Base-by-base conservation (phyloP, 345 rosid genomes). In the Gossypium sturtianum region DNA sequence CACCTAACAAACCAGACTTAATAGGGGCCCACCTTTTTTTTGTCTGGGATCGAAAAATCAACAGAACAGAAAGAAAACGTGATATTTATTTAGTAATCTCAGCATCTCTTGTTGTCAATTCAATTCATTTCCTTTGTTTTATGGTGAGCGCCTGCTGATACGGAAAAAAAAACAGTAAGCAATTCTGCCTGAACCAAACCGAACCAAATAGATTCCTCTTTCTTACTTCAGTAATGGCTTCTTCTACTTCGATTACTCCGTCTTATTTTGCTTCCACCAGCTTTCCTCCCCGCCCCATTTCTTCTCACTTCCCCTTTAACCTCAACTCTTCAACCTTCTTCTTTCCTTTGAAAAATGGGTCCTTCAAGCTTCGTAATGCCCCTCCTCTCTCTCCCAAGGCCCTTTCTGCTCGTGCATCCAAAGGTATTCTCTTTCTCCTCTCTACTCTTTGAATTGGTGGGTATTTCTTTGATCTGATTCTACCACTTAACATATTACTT, bases 381-480 rank as follows among this genome's bases (percentile, higher is more conserved):
- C 73, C 88, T 74, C 61, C 78, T 63, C 74, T 70, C 71, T 77
- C 76, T 16, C 71, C 83, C 73, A 80, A 74, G 52, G 56, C 80
- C 70, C 74, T 75, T 34, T 80, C 80, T 70, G 41, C 60, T 29
- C 81, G 77, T 75, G 83, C 77, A 57, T 65, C 89, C 12, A 78
- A 63, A 83, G 89, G 92, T 86, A 77, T 51, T 66, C 61, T 20
- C 65, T 66, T 23, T 62, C 66, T 41, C 53, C 66, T 13, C n/a
- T 10, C 12, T 49, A 56, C 51, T 4, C 11, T 72, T 38, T 60
- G 13, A 58, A 47, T 11, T 58, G 54, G 17, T 25, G 67, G 52
- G 15, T 23, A 44, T 45, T 41, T 10, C 45, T 73, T 3, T 10
- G 56, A 48, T 73, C 9, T 51, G 20, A 19, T 60, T 63, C 41